Evolutionary conservation across 192 early-diverging fungal species (phyloP), one percentile per base, ranked within the genome.

Genomic region (Umbelopsis ramanniana): DNA sequence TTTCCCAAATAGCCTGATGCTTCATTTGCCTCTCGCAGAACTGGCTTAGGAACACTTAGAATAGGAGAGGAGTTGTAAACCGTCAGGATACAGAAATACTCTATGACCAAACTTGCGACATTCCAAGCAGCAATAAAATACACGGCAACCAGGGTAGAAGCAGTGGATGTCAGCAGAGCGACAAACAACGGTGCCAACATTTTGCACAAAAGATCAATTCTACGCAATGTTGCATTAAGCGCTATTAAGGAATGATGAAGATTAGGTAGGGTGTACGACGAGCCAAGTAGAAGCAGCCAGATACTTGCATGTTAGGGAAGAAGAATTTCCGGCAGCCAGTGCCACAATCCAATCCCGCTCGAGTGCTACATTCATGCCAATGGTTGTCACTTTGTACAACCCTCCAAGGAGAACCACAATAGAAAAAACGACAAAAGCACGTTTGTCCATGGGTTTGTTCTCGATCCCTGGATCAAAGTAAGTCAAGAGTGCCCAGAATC

Each of bases 191-290:
- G 79, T 7, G 79, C 75, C 12, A 72, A 23, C 14, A 76, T 69
- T 66, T 80, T 80, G 69, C 79, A 80, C 12, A 69, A 69, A 7
- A 80, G 67, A 66, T 80, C 79, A 26, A 80, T 80, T 14, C 79
- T 50, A 35, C 74, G 72, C 79, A 80, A 66, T 19, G 38, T 57
- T 6, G 76, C 75, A 46, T 76, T 76, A 10, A 80, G 33, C 2
- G 43, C 79, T 80, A 74, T 37, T 2, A 7, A n/a, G n/a, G n/a
- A n/a, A n/a, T 48, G 21, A 47, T 21, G 17, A 0, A 17, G 15
- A 21, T 4, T 1, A 3, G 6, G 29, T 69, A 22, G 19, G 4
- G n/a, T 10, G 8, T 14, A n/a, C 22, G 4, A 21, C 33, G 26
- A 23, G 35, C 21, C 60, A 37, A 23, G 46, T 37, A 22, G 19